These are phyloP conservation scores for Termitomyces sp. DNA, from an alignment of 768 basidiomycete species.

Conservation along the genomic window DNA sequence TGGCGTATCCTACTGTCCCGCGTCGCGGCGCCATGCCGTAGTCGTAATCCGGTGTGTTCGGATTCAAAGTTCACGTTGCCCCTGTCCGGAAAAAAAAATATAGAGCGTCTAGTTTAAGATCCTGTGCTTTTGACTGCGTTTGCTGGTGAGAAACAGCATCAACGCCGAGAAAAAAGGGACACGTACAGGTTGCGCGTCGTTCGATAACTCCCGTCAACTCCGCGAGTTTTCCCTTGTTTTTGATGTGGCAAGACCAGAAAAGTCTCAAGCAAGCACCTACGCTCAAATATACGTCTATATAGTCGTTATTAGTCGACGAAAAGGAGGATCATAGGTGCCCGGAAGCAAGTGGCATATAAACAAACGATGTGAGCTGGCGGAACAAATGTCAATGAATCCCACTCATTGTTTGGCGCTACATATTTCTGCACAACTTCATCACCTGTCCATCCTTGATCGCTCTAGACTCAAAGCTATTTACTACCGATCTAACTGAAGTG, in stretches of 20 bases:
- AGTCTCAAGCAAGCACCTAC: not conserved
- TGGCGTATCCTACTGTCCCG: conserved; percentile 29
- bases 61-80: conserved; percentile 1
- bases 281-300: not conserved
- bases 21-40: conserved; percentile 59
- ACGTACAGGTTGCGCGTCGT: not conserved
- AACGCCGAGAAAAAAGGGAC: not conserved
- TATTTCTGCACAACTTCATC: conserved; percentile 4
- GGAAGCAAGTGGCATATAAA: conserved; percentile 13
- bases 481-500: not conserved
- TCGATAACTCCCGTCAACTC: not conserved
- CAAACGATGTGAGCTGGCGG: conserved; percentile 11
- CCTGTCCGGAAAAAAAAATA: conserved; percentile 4
- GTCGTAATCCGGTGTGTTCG: conserved; percentile 1
- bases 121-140: not conserved
- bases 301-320: conserved; percentile 1
- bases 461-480: not conserved
- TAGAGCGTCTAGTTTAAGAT: not conserved
- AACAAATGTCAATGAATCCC: not conserved
- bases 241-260: not conserved
- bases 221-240: conserved; percentile 10
- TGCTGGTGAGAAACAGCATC: not conserved
- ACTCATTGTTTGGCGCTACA: conserved; percentile 7
- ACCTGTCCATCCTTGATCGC: conserved; percentile 7
- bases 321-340: conserved; percentile 13